These are phyloP conservation scores for Xylariaceae sp. DNA, from an alignment of 2,329 filamentous ascomycete species.

Conservation along the genomic window DNA sequence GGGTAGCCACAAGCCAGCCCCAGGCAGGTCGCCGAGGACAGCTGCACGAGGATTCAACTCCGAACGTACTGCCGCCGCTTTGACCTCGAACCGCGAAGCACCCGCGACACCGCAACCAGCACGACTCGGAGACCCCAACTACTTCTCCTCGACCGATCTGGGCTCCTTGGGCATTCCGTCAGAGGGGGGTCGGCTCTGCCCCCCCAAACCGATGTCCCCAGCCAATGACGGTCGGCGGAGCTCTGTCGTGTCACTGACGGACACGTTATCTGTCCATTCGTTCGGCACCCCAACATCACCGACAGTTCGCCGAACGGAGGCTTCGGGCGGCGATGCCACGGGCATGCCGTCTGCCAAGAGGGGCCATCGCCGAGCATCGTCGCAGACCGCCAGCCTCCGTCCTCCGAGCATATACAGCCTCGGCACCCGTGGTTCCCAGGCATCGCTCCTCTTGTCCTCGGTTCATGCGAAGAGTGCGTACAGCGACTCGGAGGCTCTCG, in stretches of 20 bases:
- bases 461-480: conserved; percentile 46
- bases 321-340: not conserved
- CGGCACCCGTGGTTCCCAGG: conserved; percentile 49
- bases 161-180: conserved; percentile 22
- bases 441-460: conserved; percentile 47
- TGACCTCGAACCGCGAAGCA: conserved; percentile 30
- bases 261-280: conserved; percentile 48
- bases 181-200: conserved; percentile 31
- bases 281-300: conserved; percentile 39
- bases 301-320: conserved; percentile 27
- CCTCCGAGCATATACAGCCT: conserved; percentile 57
- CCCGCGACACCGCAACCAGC: conserved; percentile 32
- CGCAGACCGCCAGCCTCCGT: conserved; percentile 30
- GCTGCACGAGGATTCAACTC: conserved; percentile 27
- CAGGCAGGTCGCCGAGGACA: conserved; percentile 18
- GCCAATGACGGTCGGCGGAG: conserved; percentile 46
- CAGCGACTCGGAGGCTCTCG: conserved; percentile 42
- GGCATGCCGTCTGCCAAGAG: conserved; percentile 19
- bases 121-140: conserved; percentile 35
- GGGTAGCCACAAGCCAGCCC: conserved; percentile 22
- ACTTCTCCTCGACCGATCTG: conserved; percentile 36
- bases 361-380: conserved; percentile 28
- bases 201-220: conserved; percentile 45
- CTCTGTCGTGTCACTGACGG: conserved; percentile 51
- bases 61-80: conserved; percentile 29